Base-by-base conservation (phyloP, 306 rosid species). In the Vigna nakashimae region DNA sequence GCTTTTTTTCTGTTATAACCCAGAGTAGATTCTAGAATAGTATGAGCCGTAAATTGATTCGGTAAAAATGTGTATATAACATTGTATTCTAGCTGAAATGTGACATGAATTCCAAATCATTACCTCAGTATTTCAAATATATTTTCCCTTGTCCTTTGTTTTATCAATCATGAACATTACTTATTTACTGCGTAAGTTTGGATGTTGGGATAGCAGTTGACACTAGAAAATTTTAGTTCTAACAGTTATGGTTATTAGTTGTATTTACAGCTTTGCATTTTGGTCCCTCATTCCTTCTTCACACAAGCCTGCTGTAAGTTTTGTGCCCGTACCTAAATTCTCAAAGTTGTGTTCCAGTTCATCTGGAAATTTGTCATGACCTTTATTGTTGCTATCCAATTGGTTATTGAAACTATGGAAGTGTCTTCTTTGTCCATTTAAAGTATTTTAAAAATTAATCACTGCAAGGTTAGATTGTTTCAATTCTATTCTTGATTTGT, bases 291-390 rank as follows among this genome's bases (percentile, higher is more conserved):
- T 50, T 51, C 68, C 34, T 34, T 74, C 22, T 20, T 63, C 26
- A 18, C 80, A 63, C 81, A 22, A 55, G 68, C 68, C 34, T 77
- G 48, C 73, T 55, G 46, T 42, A 42, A 16, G 36, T 13, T 71
- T 14, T 71, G 18, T 13, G 22, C 38, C 11, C 20, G 4, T 38
- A 42, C 15, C 49, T 40, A 30, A 76, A 77, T 76, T 53, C 15
- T 55, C 24, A 28, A n/a, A 26, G 32, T 22, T 56, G 11, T 55
- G 57, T 42, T 53, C 53, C 58, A 6, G 32, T 59, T 48, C 17
- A 48, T 58, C 63, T 69, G 45, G 43, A 67, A 58, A 7, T 26
- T 58, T 38, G 51, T 68, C 69, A 20, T 68, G 69, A 68, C 20
- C 43, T 10, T 77, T 77, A 11, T 67, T 59, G 43, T 53, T 65